Conservation (phyloP, 257 asterid species). For the Cruciata laevipes region DNA sequence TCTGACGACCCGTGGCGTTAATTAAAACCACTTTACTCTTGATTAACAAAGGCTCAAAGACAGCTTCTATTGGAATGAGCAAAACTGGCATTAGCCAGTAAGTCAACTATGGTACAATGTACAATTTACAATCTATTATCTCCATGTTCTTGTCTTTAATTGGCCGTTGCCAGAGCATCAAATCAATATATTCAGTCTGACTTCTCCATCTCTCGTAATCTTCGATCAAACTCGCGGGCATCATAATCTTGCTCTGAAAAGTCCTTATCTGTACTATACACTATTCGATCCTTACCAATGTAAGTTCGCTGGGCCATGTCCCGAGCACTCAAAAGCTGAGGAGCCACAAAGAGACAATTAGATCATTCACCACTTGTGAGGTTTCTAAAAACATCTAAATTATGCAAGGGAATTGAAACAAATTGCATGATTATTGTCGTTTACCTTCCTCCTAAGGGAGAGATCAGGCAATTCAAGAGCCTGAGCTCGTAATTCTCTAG, state of each 20-base stretch:
- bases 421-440: background rate
- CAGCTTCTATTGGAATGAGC: background rate
- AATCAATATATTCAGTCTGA: constrained; percentile 11
- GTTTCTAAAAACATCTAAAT: background rate
- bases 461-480: constrained; percentile 75
- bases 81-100: background rate
- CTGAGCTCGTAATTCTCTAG: constrained; percentile 55
- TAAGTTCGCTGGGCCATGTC: constrained; percentile 88
- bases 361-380: background rate
- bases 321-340: constrained; percentile 87
- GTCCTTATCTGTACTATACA: constrained; percentile 81
- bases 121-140: background rate
- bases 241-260: constrained; percentile 74
- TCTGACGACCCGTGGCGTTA: too few species aligned
- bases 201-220: constrained; percentile 66
- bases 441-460: constrained; percentile 80
- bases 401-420: background rate
- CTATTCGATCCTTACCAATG: constrained; percentile 75
- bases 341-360: background rate
- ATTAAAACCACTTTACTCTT: too few species aligned
- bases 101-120: background rate
- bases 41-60: too few species aligned
- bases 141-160: background rate
- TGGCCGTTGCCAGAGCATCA: background rate
- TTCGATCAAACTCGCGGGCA: constrained; percentile 64